Evolutionary conservation across 176 grass and related monocot species (phyloP), one percentile per base, ranked within the genome.

Genomic region (Oryza punctata): DNA sequence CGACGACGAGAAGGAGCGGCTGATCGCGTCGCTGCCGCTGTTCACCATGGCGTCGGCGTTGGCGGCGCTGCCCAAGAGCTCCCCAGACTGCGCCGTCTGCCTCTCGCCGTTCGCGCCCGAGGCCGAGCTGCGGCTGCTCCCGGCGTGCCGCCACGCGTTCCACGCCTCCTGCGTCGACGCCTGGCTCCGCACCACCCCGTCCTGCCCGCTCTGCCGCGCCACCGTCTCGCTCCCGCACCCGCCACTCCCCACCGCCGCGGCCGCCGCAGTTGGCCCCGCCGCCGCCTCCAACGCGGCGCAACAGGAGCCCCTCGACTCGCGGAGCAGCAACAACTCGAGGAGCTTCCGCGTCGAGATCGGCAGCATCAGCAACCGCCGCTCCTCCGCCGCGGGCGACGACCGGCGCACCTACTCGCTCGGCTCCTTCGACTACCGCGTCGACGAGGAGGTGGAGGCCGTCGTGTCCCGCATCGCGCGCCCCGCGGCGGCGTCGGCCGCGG

Each of bases 321-420:
- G 24, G 68, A 77, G 84, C 68, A 54, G 84, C 82, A 26, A 40
- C 85, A 67, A 78, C 47, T 92, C 91, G 5, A 18, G 88, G 16
- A 94, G 92, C 68, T 95, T 95, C 90, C 88, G 90, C 50, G 61
- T 98, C 18, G 95, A 98, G 87, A 91, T 98, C 76, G 95, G 95
- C 63, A 93, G 84, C 79, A 44, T 97, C 33, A 97, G 95, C 84
- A 82, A 88, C 64, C 90, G 92, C 66, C 87, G 84, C 45, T 87
- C 92, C 3, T 85, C 76, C 25, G 40, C 79, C 78, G 82, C 68
- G 12, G 80, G 69, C 18, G 83, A 57, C 30, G 87, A 91, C 82
- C 86, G 73, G 28, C 84, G 84, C 52, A 89, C 92, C 3, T 97
- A 92, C 84, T 94, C 92, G 12, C 38, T 97, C 8, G 95, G 90